Evolutionary conservation across 345 rosid genomes (phyloP), one percentile per base, ranked within the genome.

Genomic region (Gynandropsis gynandra): DNA sequence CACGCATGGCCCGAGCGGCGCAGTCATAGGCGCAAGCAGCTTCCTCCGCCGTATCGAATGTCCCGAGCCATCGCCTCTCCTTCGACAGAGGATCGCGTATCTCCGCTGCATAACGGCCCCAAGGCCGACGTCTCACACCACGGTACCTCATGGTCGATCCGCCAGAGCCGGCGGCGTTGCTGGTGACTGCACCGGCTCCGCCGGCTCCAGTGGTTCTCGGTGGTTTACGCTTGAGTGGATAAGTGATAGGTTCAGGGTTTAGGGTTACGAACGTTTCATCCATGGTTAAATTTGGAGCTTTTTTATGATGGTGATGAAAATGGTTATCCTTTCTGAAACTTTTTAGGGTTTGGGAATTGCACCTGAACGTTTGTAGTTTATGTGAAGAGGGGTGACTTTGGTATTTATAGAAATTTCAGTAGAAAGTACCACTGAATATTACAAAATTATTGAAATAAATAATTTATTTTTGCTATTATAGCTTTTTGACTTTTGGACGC

Each of bases 71-170:
- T 1, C 95, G 69, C 61, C 98, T 72, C 63, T 87, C 98, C 66
- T 87, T 90, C 0, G 96, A 77, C 62, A 75, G 76, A 0, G 98
- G 98, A 44, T 90, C 98, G 2, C 98, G 74, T 63, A 90, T 90
- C 76, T 90, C 98, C 1, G 96, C 98, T 0, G 98, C 98, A 34
- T 80, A 90, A 8, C 98, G 95, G 8, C 98, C 98, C 98, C 98
- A 90, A 0, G 98, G 98, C 50, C 98, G 71, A 15, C 96, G 75
- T 17, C 98, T 79, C 10, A 90, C 98, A 0, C 98, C 98, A 20
- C 98, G 82, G 80, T 92, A 92, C 70, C 95, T 70, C 53, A 83
- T 76, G n/a, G 64, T 52, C 51, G 75, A 68, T 15, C 74, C 74
- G 13, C 67, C 64, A 10, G 71, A 7, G 16, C 47, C 62, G 3